Base-by-base conservation (phyloP, 495 filamentous ascomycete genomes). In the Tetracladium marchalianum region DNA sequence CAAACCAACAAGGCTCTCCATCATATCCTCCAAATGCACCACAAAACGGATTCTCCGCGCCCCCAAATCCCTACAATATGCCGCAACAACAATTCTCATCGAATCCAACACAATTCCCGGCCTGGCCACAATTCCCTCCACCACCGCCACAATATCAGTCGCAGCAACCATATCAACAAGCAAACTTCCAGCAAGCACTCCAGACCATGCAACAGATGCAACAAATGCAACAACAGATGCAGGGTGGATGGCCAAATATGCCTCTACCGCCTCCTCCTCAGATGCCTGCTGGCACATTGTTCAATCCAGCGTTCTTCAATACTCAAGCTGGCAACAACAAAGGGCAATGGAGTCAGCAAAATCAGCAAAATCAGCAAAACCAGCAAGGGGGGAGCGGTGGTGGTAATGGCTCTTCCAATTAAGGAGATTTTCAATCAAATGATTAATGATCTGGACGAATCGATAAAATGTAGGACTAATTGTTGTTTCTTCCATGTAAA, bases 221-320 rank as follows among this genome's bases (percentile, higher is more conserved):
- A 47, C 57, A 63, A 43, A 63, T 61, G 47, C 64, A 41, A 24
- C 41, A 47, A 18, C 64, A 47, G 39, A 37, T 51, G 34, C 50
- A 51, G 35, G 46, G 49, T 27, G 32, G 35, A 34, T 56, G 52
- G 51, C 51, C 45, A 31, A 34, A 36, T 10, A 47, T 55, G 36
- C 53, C 56, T 35, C 38, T 47, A 49, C 46, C 60, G 16, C 49
- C 53, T 18, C 50, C 56, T 22, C 41, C 55, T 32, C 39, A 54
- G 35, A 40, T 56, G 22, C 66, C 68, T 1, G 56, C 64, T n/a
- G 78, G 75, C 31, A 68, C 75, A 1, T 79, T 80, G 43, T 70
- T 86, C 51, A 85, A 82, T 44, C 82, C 82, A 5, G 69, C 76
- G 0, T 81, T 86, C 63, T 69, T 85, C 50, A 67, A 66, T 50